Base-by-base conservation (phyloP, 345 rosid genomes). In the Citrus australasica region DNA sequence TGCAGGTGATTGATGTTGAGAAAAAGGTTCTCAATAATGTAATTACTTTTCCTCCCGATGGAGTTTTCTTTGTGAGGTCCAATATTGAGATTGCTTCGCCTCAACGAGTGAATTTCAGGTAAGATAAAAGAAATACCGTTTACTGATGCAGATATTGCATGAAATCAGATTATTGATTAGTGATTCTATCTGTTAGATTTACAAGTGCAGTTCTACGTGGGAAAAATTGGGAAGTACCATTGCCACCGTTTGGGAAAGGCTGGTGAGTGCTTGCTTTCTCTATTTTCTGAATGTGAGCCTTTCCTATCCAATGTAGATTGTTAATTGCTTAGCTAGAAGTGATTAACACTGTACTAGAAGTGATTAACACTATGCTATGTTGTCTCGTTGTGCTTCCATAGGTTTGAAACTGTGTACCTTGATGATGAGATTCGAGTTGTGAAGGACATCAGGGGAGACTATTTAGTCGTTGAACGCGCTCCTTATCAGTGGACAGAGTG, bases 241-340 rank as follows among this genome's bases (percentile, higher is more conserved):
- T 95, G 82, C 98, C 98, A 62, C 98, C 98, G 10, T 93, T 91
- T 76, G 98, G 98, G 78, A 84, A 90, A 87, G 98, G 98, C 69
- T 95, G 97, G 98, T 94, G 75, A 87, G 98, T 83, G 21, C 38
- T 67, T 56, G 22, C 21, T 53, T 53, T 46, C 17, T 46, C 51
- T 46, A 25, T 25, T 70, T 69, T 28, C 63, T 64, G 62, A 63
- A 24, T 48, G 11, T n/a, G 61, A 71, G 9, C 22, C 42, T 35
- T 33, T 53, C 17, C 62, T 25, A 17, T 22, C 42, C n/a, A 27
- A 30, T 55, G 32, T 42, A 24, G 38, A 17, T 25, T 53, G 27
- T 7, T 32, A 5, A 62, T 53, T 24, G 33, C 30, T 27, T 33
- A 16, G 9, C 24, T 37, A 46, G 42, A 4, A 11, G 2, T 25